These are phyloP conservation scores for Bipolaris sorokiniana DNA, from an alignment of 2,329 filamentous ascomycete species.

Conservation along the genomic window DNA sequence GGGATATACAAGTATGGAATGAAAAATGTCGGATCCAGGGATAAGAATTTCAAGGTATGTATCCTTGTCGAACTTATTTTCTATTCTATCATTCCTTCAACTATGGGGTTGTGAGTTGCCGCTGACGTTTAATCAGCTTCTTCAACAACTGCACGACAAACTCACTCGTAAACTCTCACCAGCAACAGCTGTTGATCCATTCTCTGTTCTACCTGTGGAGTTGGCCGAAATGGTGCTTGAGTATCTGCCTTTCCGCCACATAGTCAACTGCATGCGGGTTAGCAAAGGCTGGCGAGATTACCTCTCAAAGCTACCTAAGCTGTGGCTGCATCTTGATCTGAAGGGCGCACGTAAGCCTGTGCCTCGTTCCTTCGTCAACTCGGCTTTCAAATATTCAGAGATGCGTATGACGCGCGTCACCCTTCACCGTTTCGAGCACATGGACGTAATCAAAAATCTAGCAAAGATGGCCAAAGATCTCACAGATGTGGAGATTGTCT, in stretches of 20 bases:
- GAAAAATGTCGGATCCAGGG: constrained; percentile 55
- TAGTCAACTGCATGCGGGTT: constrained; percentile 60
- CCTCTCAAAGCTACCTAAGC: constrained; percentile 53
- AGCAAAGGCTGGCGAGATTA: constrained; percentile 63
- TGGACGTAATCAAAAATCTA: constrained; percentile 51
- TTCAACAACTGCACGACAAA: constrained; percentile 57
- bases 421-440: constrained; percentile 47
- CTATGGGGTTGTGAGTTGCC: no score
- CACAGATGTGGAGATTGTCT: constrained; percentile 40
- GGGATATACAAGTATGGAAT: constrained; percentile 65
- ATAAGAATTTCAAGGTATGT: constrained; percentile 41
- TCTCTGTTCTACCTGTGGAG: constrained; percentile 61
- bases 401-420: constrained; percentile 43
- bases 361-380: constrained; percentile 50
- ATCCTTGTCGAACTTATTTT: not conserved
- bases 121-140: constrained; percentile 38
- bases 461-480: constrained; percentile 47
- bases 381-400: constrained; percentile 51
- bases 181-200: constrained; percentile 57
- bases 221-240: constrained; percentile 59
- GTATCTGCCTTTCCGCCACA: constrained; percentile 59
- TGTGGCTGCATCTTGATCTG: constrained; percentile 63
- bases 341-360: constrained; percentile 53
- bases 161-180: constrained; percentile 52
- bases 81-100: not conserved